These are phyloP conservation scores for Colletotrichum camelliae DNA, from an alignment of 2,329 filamentous ascomycete genomes.

Conservation along the genomic window DNA sequence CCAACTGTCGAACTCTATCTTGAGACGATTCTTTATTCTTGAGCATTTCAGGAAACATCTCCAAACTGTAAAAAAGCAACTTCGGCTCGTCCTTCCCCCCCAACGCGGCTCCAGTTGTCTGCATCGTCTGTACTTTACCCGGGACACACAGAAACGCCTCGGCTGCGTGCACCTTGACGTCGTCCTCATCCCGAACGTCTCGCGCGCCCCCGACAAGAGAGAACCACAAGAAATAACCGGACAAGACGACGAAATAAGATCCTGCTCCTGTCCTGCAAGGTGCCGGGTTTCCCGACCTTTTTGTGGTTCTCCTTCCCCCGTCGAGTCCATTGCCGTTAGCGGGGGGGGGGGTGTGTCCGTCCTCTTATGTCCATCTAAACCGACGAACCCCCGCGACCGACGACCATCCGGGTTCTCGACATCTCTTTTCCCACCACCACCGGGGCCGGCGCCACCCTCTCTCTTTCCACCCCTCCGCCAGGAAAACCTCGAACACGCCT, in stretches of 20 bases:
- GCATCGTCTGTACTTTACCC: neutral
- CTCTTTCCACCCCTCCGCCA: neutral
- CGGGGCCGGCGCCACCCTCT: neutral
- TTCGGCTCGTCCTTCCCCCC: neutral
- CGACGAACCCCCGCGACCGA: neutral
- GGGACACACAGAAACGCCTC: neutral
- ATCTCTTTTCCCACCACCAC: neutral
- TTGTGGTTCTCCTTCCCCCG: constrained; percentile 9
- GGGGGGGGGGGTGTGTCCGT: neutral
- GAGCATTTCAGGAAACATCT: neutral
- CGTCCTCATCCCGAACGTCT: neutral
- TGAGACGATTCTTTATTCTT: neutral
- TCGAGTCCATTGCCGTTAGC: constrained; percentile 3
- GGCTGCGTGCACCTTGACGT: neutral
- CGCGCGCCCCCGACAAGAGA: neutral
- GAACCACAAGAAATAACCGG: neutral
- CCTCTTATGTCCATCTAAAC: constrained; percentile 8
- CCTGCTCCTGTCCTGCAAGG: neutral
- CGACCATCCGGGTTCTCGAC: constrained; percentile 19
- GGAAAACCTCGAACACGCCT: neutral
- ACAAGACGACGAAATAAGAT: neutral
- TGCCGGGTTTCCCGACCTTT: constrained; percentile 7
- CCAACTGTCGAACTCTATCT: neutral
- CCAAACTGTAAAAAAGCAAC: neutral
- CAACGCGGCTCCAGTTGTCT: neutral